Conservation (phyloP, 192 early-diverging fungal genomes). For the Radiomyces spectabilis region DNA sequence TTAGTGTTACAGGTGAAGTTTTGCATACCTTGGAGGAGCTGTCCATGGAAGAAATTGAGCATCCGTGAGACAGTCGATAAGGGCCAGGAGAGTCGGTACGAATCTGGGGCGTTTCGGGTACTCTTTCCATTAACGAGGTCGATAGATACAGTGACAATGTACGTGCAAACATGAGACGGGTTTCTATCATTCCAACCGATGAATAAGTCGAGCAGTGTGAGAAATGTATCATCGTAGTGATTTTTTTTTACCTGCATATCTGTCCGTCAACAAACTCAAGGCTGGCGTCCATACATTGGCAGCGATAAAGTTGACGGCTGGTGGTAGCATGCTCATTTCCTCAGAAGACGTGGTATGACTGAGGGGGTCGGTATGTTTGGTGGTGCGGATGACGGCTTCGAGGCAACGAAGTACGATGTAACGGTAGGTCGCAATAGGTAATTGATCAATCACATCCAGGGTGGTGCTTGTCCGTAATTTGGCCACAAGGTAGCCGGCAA, state of each 20-base stretch:
- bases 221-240: no score
- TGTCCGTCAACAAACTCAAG: constrained; percentile 9
- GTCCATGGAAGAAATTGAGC: no score
- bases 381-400: not conserved
- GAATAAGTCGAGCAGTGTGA: no score
- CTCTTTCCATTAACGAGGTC: no score
- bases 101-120: no score
- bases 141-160: no score
- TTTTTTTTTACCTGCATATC: not conserved
- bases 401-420: constrained; percentile 29
- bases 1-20: no score
- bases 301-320: constrained; percentile 1
- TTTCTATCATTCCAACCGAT: no score
- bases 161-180: no score
- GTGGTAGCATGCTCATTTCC: not conserved
- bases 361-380: not conserved
- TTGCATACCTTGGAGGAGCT: no score
- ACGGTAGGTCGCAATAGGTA: constrained; percentile 25
- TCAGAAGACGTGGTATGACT: not conserved
- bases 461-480: constrained; percentile 20
- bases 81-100: no score
- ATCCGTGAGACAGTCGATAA: no score
- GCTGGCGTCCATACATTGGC: constrained; percentile 13
- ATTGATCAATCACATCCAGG: constrained; percentile 15
- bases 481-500: constrained; percentile 40